Evolutionary conservation across 2,329 filamentous ascomycete genomes (phyloP), one percentile per base, ranked within the genome.

Genomic region (Pestalotiopsis sp.): DNA sequence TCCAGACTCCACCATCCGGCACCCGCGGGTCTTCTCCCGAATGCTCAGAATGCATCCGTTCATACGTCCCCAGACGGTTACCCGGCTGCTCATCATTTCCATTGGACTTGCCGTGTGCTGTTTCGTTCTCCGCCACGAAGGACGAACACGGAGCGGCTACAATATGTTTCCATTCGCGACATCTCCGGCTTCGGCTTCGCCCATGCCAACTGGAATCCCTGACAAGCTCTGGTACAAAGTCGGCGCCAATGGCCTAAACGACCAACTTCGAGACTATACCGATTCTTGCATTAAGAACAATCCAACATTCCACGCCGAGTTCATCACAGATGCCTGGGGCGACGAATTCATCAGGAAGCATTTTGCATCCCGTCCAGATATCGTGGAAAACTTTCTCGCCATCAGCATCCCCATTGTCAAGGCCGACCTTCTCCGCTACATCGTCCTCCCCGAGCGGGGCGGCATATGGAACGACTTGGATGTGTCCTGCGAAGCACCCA

Each of bases 381-480:
- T 82, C 38, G 73, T 82, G 30, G 72, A 78, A 3, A 73, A 71
- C 6, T 81, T 78, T 66, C 71, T 76, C 44, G 68, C 70, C 0
- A 70, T 82, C n/a, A 68, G 72, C 2, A 73, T 81, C 10, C 76
- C 78, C 0, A 82, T 82, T 44, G 70, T 82, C 22, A 77, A 78
- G 66, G 81, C 80, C 4, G 81, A 83, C 68, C 73, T 82, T n/a
- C 73, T 83, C 5, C 78, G 81, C 4, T 81, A 82, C 61, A 69
- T 83, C 5, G 73, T 82, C n/a, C 70, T 82, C 0, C 78, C 77
- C 61, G 72, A 76, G 3, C 72, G 82, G 61, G 81, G 81, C 1
- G 81, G 81, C 1, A 73, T 81, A n/a, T 83, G 78, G 76, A 79
- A 74, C 30, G 81, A 83, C 57, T 71, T 82, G 9, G 80, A 83